Conservation (phyloP, 805 yeast genomes). For the Yamadazyma kitorensis region DNA sequence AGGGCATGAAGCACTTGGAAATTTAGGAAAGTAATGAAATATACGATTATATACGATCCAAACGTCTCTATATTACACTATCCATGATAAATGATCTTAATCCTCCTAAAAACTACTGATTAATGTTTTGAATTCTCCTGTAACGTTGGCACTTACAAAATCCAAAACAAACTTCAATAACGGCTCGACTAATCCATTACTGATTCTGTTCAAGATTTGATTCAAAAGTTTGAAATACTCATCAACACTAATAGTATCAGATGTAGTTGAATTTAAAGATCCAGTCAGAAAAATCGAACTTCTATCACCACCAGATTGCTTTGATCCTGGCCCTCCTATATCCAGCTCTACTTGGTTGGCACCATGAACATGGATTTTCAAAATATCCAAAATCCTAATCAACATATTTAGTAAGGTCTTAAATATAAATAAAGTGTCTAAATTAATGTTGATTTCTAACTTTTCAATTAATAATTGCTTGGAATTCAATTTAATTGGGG, state of each 20-base stretch:
- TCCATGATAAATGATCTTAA: too few relatives aligned
- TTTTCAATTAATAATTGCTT: slow-evolving; percentile 42
- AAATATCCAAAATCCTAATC: slow-evolving; percentile 22
- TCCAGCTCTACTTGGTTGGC: background rate
- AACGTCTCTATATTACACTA: too few relatives aligned
- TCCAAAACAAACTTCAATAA: slow-evolving; percentile 29
- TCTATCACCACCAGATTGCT: slow-evolving; percentile 20
- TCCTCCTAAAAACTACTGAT: slow-evolving; percentile 16
- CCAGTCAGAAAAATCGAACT: slow-evolving; percentile 35
- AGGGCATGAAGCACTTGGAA: too few relatives aligned
- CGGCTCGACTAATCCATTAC: slow-evolving; percentile 39
- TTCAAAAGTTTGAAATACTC: slow-evolving; percentile 29
- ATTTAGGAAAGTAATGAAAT: too few relatives aligned
- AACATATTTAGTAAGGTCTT: slow-evolving; percentile 32
- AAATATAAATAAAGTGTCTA: slow-evolving; percentile 38
- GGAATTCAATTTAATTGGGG: slow-evolving; percentile 40
- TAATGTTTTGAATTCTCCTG: slow-evolving; percentile 28
- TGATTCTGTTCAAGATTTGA: slow-evolving; percentile 26
- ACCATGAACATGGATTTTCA: slow-evolving; percentile 19
- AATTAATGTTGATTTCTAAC: slow-evolving; percentile 39
- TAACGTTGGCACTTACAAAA: slow-evolving; percentile 29
- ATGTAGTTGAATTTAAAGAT: slow-evolving; percentile 22
- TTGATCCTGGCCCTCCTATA: slow-evolving; percentile 2
- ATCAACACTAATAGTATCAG: slow-evolving; percentile 24
- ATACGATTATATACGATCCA: too few relatives aligned